Evolutionary conservation across 805 yeast species (phyloP), one percentile per base, ranked within the genome.

Genomic region (Metschnikowia bowlesiae): DNA sequence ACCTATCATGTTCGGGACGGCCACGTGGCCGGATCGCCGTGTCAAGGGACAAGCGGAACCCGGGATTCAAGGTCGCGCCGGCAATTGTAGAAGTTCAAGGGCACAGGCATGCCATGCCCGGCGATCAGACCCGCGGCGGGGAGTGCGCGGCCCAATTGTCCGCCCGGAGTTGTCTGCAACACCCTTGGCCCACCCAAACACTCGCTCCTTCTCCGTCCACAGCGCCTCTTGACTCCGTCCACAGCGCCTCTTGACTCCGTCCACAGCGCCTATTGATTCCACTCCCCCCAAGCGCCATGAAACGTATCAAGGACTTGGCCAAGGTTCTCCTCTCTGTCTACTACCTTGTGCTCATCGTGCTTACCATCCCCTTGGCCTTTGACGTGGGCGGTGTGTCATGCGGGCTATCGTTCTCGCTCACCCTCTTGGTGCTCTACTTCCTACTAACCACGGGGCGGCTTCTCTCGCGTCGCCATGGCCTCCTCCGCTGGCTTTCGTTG

Each of bases 341-440:
- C 31, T 89, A 90, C 61, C 71, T 89, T 48, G 65, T 79, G 6
- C 78, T 88, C 46, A 82, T 89, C 10, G 78, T 90, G 30, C 73
- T 91, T 31, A 86, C 97, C 2, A 86, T 94, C 6, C 98, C 98
- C 4, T 77, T 94, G 53, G 87, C 97, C 26, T 94, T 94, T 68
- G 96, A 92, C 62, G 85, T 89, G 36, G 98, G 98, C 8, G 97
- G 98, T 1, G 78, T 84, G 16, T 77, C 82, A 49, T 92, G 98
- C 68, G 99, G 99, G 1, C 71, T 94, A 52, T 82, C 95, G 16
- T 94, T 83, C 65, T 84, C 96, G 6, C 75, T 92, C 44, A 80
- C 88, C 48, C 71, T 80, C 39, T 65, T 68, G 50, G 45, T 57
- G 39, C 68, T 86, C 47, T 91, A 90, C 67, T 84, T 88, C 53